phyloP scores from a whole-genome alignment of 2,329 filamentous ascomycete genomes.

The Penicillium hesseltinei region DNA sequence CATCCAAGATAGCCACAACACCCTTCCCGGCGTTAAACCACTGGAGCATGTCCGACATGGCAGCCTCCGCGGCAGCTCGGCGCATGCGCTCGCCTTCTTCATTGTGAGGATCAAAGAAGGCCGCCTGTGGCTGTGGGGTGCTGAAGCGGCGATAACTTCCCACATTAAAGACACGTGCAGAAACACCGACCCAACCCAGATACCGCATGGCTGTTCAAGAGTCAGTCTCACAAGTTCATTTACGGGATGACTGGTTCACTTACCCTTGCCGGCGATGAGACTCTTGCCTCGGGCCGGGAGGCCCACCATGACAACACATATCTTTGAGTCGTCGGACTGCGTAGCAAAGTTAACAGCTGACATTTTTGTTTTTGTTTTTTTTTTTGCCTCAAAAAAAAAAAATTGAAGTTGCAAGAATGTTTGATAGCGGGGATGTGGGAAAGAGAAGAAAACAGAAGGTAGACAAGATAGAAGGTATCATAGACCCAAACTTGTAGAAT shows the following conservation, averaged over 20 bases:
- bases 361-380: not conserved
- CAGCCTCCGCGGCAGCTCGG: constrained; percentile 83
- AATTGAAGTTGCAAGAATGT: not conserved
- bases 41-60: constrained; percentile 86
- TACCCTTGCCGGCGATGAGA: constrained; percentile 95
- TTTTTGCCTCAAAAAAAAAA: not conserved
- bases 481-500: not conserved
- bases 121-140: constrained; percentile 84
- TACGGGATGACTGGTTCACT: constrained; percentile 23
- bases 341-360: constrained; percentile 54
- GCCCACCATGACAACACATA: constrained; percentile 99
- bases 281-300: constrained; percentile 94
- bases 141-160: constrained; percentile 89
- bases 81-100: constrained; percentile 85
- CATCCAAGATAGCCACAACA: constrained; percentile 89
- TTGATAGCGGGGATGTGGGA: not conserved
- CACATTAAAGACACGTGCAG: constrained; percentile 94
- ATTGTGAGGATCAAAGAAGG: constrained; percentile 93
- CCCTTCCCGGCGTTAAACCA: constrained; percentile 81
- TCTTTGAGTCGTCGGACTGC: constrained; percentile 91
- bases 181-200: constrained; percentile 93
- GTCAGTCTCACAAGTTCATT: constrained; percentile 12
- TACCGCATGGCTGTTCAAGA: constrained; percentile 74
- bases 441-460: not conserved
- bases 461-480: not conserved